Percentiles rank a stretch among this genome's conserved stretches.
Evolutionary conservation across 345 rosid species (phyloP).

Genomic region (Raphanus sativus): DNA sequence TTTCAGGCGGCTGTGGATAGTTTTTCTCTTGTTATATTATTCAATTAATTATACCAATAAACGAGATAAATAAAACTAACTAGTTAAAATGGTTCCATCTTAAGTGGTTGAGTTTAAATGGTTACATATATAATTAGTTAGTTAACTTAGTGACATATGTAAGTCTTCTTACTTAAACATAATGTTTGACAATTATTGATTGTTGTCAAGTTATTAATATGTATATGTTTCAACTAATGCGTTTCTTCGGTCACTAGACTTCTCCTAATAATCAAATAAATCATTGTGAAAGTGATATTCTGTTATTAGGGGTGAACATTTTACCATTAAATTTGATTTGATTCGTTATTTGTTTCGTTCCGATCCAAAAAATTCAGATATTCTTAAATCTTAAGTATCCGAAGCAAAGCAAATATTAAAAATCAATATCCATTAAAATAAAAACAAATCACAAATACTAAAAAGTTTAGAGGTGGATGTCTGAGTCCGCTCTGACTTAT

Average conservation of each 20-base stretch:
- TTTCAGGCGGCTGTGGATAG: slow-evolving; percentile 33
- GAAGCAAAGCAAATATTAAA: too few relatives aligned
- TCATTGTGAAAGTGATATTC: slow-evolving; percentile 26
- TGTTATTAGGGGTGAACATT: neutral
- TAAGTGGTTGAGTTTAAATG: slow-evolving; percentile 9
- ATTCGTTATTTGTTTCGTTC: too few relatives aligned
- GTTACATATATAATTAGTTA: neutral
- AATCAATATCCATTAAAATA: too few relatives aligned
- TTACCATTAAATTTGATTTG: too few relatives aligned
- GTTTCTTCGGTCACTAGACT: slow-evolving; percentile 25
- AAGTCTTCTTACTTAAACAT: slow-evolving; percentile 16
- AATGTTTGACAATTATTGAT: slow-evolving; percentile 11
- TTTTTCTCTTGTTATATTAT: neutral
- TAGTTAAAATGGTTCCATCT: neutral
- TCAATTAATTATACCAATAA: neutral
- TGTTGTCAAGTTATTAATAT: slow-evolving; percentile 16
- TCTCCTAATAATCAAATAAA: slow-evolving; percentile 3
- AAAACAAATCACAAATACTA: too few relatives aligned
- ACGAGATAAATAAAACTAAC: neutral
- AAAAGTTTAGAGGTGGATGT: too few relatives aligned
- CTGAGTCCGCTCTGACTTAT: too few relatives aligned
- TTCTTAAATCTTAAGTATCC: too few relatives aligned
- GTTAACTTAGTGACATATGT: slow-evolving; percentile 11
- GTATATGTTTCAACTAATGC: slow-evolving; percentile 36
- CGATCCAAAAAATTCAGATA: too few relatives aligned